phyloP scores from a whole-genome alignment of 169 alveolate genomes.

The Cryptosporidium baileyi region DNA sequence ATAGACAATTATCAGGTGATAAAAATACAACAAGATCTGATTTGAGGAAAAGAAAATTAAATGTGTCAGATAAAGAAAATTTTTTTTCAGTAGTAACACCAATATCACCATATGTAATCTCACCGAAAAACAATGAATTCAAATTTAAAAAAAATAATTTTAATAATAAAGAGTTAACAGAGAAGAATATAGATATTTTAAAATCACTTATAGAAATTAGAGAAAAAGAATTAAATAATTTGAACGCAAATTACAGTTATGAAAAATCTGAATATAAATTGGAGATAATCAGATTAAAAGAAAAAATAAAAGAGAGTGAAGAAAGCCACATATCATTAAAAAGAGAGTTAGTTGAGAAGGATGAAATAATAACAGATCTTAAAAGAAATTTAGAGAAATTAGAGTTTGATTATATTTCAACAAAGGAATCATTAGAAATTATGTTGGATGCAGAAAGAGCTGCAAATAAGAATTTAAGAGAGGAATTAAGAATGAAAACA shows the following conservation, averaged over 20 bases:
- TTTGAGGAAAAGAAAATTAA: conserved; percentile 21
- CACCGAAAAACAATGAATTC: conserved; percentile 11
- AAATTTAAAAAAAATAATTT: background rate
- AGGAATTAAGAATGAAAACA: conserved; percentile 7
- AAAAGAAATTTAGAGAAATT: background rate
- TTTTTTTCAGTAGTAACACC: conserved; percentile 34
- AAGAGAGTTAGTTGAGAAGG: conserved; percentile 13
- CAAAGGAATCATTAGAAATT: conserved; percentile 23
- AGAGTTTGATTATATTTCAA: background rate
- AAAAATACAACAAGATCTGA: background rate
- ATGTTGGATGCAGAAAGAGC: conserved; percentile 40
- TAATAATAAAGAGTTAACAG: conserved; percentile 21
- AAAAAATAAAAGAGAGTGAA: conserved; percentile 32
- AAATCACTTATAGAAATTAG: conserved; percentile 47
- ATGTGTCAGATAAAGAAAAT: background rate
- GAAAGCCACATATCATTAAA: background rate
- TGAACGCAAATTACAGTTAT: conserved; percentile 35
- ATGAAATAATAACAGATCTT: background rate
- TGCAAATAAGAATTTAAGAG: conserved; percentile 16
- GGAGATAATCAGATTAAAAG: conserved; percentile 34
- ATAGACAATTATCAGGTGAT: background rate
- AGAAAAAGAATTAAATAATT: conserved; percentile 18
- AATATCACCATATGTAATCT: conserved; percentile 50
- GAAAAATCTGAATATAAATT: conserved; percentile 51
- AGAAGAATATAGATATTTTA: conserved; percentile 26